A percentile compares a stretch with the other conserved stretches of the same genome.
Evolutionary conservation across 2,329 filamentous ascomycete genomes (phyloP).

Genomic region (Fusarium sp.): DNA sequence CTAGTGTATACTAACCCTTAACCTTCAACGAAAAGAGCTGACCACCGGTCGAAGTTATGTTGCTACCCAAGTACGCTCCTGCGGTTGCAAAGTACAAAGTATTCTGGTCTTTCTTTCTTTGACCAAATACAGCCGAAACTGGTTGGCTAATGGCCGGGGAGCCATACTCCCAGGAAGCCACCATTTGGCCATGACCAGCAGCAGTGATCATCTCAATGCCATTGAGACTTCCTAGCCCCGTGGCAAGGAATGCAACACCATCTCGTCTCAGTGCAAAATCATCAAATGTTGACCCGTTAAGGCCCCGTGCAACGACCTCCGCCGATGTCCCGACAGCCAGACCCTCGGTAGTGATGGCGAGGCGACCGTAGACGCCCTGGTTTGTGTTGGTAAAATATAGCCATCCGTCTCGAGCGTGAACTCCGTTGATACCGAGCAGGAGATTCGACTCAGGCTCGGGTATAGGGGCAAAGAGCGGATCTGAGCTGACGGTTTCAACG

Average conservation of each 20-base stretch:
- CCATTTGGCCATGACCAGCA: neutral
- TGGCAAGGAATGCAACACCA: neutral
- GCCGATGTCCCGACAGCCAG: neutral
- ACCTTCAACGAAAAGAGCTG: neutral
- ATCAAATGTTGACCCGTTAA: neutral
- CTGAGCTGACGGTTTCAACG: neutral
- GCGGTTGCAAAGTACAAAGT: neutral
- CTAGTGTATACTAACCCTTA: neutral
- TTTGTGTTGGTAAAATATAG: slow-evolving; percentile 7
- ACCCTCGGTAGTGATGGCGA: neutral
- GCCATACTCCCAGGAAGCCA: neutral
- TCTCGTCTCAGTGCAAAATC: neutral
- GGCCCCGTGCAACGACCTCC: neutral
- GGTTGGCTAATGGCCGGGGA: neutral
- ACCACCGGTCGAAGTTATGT: neutral
- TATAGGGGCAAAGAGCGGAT: neutral
- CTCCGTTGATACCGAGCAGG: neutral
- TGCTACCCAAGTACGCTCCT: neutral
- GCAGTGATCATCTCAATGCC: neutral
- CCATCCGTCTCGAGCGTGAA: neutral
- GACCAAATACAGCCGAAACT: neutral
- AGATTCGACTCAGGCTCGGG: neutral
- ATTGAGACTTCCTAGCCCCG: neutral
- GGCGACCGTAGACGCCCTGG: neutral
- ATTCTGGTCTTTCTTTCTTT: neutral